These are phyloP conservation scores for Begonia loranthoides DNA, from an alignment of 306 rosid species.

Conservation along the genomic window DNA sequence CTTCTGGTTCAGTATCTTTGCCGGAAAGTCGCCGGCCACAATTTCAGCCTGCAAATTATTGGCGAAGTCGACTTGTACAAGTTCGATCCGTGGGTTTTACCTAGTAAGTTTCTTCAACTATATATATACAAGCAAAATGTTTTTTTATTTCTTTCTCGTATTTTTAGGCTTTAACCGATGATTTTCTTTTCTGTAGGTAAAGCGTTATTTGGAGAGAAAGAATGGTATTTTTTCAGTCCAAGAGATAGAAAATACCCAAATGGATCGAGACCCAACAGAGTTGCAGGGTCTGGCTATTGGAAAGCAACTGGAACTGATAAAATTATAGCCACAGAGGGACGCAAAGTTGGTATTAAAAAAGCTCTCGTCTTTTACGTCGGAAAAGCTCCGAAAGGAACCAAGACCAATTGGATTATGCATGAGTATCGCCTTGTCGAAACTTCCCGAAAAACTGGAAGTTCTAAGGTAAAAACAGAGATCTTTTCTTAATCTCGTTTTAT, in stretches of 20 bases:
- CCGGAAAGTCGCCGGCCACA: constrained; percentile 88
- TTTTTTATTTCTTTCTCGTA: background rate
- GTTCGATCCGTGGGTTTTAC: constrained; percentile 89
- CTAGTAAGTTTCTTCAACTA: constrained; percentile 30
- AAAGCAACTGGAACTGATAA: constrained; percentile 98
- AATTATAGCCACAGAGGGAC: constrained; percentile 60
- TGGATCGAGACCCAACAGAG: constrained; percentile 84
- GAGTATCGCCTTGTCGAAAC: constrained; percentile 71
- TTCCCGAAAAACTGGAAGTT: constrained; percentile 51
- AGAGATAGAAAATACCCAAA: constrained; percentile 86
- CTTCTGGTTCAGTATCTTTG: constrained; percentile 82
- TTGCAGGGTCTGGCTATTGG: constrained; percentile 94
- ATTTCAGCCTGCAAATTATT: constrained; percentile 57
- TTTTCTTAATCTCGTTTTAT: too few species aligned
- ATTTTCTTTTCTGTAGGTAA: constrained; percentile 30
- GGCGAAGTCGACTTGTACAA: constrained; percentile 78
- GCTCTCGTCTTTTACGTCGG: constrained; percentile 90
- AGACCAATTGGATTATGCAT: constrained; percentile 98
- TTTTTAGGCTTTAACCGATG: background rate
- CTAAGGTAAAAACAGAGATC: constrained; percentile 43
- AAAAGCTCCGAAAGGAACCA: constrained; percentile 89
- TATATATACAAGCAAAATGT: too few species aligned
- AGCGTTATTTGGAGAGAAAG: constrained; percentile 84
- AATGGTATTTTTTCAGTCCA: constrained; percentile 92
- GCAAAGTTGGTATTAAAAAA: constrained; percentile 78